phyloP scores from a whole-genome alignment of 352 stramenopile genomes.

The Globisporangium nunn region DNA sequence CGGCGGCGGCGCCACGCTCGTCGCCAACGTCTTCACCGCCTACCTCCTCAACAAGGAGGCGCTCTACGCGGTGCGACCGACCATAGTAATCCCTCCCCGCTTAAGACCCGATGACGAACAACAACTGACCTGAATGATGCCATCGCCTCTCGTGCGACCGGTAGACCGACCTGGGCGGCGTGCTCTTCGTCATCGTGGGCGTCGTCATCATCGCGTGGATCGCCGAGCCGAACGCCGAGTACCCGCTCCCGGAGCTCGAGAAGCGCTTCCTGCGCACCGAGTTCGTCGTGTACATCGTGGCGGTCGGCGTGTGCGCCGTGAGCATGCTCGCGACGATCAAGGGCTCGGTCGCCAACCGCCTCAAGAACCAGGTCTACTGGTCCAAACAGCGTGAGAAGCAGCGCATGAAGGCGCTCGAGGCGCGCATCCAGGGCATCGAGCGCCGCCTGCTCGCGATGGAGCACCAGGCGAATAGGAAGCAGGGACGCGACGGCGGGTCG shows the following conservation, averaged over 20 bases:
- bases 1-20: conserved; percentile 77
- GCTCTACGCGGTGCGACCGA: conserved; percentile 40
- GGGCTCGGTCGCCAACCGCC: conserved; percentile 70
- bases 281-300: conserved; percentile 76
- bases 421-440: conserved; percentile 62
- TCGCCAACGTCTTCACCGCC: conserved; percentile 85
- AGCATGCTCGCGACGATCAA: conserved; percentile 88
- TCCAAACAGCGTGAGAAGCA: conserved; percentile 78
- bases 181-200: conserved; percentile 81
- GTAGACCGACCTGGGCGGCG: conserved; percentile 73
- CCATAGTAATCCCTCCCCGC: no score
- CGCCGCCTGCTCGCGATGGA: conserved; percentile 62
- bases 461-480: conserved; percentile 32
- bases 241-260: conserved; percentile 79
- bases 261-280: conserved; percentile 72
- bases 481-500: neutral
- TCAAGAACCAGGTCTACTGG: conserved; percentile 83
- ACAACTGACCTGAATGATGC: no score
- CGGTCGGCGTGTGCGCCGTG: conserved; percentile 61
- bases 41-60: conserved; percentile 81
- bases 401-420: conserved; percentile 69
- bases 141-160: neutral
- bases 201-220: conserved; percentile 86
- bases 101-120: no score
- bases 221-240: conserved; percentile 79